Percentiles rank a stretch among this genome's conserved stretches.
phyloP scores from a whole-genome alignment of 2,329 filamentous ascomycete species.

The Cadophora sp. region DNA sequence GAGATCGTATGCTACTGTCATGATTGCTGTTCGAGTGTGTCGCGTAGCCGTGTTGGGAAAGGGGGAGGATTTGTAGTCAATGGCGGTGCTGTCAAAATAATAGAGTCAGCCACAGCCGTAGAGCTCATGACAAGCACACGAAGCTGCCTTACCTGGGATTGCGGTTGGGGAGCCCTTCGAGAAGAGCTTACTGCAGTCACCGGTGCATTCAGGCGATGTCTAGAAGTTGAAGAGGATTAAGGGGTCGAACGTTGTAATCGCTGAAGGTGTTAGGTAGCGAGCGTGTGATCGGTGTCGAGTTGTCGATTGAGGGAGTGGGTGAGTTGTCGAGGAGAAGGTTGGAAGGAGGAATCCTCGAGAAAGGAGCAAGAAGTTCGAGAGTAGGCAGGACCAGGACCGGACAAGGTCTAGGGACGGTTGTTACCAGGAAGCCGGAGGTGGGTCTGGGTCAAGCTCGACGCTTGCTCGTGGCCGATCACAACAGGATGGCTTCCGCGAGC shows the following conservation, averaged over 20 bases:
- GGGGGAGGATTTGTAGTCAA: slow-evolving; percentile 25
- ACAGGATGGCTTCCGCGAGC: slow-evolving; percentile 35
- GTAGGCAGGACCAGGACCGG: slow-evolving; percentile 10
- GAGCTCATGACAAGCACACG: not conserved
- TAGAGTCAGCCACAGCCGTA: slow-evolving; percentile 26
- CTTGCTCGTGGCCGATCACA: slow-evolving; percentile 37
- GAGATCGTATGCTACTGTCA: slow-evolving; percentile 80
- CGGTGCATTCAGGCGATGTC: slow-evolving; percentile 44
- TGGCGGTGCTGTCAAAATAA: slow-evolving; percentile 28
- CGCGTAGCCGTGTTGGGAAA: slow-evolving; percentile 10
- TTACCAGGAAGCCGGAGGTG: slow-evolving; percentile 43
- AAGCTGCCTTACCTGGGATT: slow-evolving; percentile 34
- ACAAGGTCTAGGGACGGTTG: slow-evolving; percentile 30
- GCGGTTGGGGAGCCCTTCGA: slow-evolving; percentile 41
- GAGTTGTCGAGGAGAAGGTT: slow-evolving; percentile 17
- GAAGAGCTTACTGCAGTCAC: slow-evolving; percentile 43
- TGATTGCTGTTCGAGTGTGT: slow-evolving; percentile 51
- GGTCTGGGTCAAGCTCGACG: slow-evolving; percentile 32
- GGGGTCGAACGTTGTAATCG: slow-evolving; percentile 14
- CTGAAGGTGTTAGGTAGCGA: slow-evolving; percentile 27
- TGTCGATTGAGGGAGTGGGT: slow-evolving; percentile 21
- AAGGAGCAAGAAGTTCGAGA: slow-evolving; percentile 33
- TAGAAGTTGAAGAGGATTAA: slow-evolving; percentile 18
- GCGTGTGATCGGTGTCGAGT: slow-evolving; percentile 31
- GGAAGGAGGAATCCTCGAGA: slow-evolving; percentile 28